Evolutionary conservation across 768 basidiomycete genomes (phyloP).

Genomic region (Gloeophyllum trabeum): DNA sequence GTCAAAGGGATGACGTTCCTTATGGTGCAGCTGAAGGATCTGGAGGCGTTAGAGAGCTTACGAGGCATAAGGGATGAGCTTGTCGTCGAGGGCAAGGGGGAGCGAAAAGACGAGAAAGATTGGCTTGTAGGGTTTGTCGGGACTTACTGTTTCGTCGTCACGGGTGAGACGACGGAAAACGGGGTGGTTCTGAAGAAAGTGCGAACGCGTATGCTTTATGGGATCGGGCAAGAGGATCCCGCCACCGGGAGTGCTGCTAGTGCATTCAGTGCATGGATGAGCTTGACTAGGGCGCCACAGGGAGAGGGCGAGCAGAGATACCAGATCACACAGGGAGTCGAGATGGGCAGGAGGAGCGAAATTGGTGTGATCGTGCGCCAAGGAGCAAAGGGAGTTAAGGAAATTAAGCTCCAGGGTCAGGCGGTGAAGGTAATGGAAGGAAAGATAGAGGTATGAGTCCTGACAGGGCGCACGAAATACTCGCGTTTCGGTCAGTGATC

Average conservation of each 20-base stretch:
- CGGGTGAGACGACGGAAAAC: neutral
- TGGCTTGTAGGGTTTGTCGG: neutral
- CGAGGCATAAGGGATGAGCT: conserved; percentile 17
- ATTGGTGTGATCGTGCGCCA: conserved; percentile 27
- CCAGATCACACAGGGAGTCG: conserved; percentile 30
- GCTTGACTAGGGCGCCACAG: conserved; percentile 11
- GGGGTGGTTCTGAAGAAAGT: neutral
- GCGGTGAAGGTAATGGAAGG: conserved; percentile 32
- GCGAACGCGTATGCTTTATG: conserved; percentile 30
- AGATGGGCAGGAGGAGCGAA: conserved; percentile 33
- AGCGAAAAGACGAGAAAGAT: neutral
- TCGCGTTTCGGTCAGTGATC: no score
- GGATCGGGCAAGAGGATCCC: conserved; percentile 28
- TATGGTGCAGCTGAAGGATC: conserved; percentile 24
- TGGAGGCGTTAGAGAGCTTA: conserved; percentile 24
- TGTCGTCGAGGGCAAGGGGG: conserved; percentile 18
- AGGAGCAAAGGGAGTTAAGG: conserved; percentile 15
- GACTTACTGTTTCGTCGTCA: neutral
- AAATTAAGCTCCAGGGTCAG: conserved; percentile 25
- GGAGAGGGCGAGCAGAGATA: conserved; percentile 25
- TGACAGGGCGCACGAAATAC: no score
- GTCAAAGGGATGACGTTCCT: conserved; percentile 38
- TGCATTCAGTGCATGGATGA: conserved; percentile 28
- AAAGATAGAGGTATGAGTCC: conserved; percentile 6
- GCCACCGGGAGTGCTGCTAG: conserved; percentile 36